phyloP scores from a whole-genome alignment of 495 filamentous ascomycete genomes.

The Apodospora peruviana region DNA sequence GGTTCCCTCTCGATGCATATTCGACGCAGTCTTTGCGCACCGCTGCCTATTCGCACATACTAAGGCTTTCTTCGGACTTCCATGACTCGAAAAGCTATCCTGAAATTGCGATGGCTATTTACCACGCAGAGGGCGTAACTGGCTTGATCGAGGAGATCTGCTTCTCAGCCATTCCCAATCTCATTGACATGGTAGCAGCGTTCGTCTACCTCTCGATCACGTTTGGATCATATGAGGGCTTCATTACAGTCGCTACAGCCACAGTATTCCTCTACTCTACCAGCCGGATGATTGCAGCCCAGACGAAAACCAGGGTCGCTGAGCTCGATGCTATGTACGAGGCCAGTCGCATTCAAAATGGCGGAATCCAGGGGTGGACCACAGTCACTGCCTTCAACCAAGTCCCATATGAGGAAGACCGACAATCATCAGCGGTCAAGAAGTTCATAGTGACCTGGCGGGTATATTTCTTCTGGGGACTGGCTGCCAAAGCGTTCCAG shows the following conservation, averaged over 20 bases:
- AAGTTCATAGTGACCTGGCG: constrained; percentile 35
- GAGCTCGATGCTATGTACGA: constrained; percentile 41
- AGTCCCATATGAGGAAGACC: constrained; percentile 55
- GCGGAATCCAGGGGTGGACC: constrained; percentile 62
- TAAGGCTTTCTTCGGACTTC: constrained; percentile 74
- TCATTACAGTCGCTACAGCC: constrained; percentile 59
- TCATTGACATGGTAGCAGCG: constrained; percentile 65
- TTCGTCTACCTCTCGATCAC: constrained; percentile 62
- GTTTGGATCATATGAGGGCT: constrained; percentile 70
- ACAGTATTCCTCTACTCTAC: constrained; percentile 59
- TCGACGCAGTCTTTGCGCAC: constrained; percentile 54
- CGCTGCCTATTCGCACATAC: constrained; percentile 68
- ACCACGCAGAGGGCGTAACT: constrained; percentile 57
- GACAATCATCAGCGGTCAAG: constrained; percentile 50
- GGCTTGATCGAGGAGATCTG: constrained; percentile 60
- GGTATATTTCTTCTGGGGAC: constrained; percentile 34
- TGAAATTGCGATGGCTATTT: constrained; percentile 62
- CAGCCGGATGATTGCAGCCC: constrained; percentile 42
- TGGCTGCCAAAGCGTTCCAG: constrained; percentile 47
- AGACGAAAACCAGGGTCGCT: constrained; percentile 26
- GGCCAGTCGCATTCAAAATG: constrained; percentile 55
- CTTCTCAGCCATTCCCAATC: constrained; percentile 63
- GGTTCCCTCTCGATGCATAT: constrained; percentile 63
- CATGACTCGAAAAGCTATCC: constrained; percentile 69
- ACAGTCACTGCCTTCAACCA: constrained; percentile 72